Base-by-base conservation (phyloP, 106 monocot genomes). In the Phalaenopsis equestris region DNA sequence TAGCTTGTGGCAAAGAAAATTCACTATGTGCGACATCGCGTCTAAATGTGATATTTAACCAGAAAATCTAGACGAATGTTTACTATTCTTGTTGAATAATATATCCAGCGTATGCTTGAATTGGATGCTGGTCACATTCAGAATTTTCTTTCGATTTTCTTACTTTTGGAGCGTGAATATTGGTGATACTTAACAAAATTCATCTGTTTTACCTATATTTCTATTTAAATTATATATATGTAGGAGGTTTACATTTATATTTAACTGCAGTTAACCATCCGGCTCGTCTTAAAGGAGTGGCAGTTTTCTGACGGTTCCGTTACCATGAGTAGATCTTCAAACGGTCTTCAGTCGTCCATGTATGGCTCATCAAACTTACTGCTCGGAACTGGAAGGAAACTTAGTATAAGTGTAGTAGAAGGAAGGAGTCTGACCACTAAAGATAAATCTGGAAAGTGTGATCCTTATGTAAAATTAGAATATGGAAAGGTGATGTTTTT, bases 241-340 rank as follows among this genome's bases (percentile, higher is more conserved):
- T 57, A 57, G 6, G 67, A 24, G 30, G 67, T 38, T 70, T 70
- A 70, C 70, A 70, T 70, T 3, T 70, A 9, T 21, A 8, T 77
- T 48, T 77, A 14, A 10, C 8, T 64, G 8, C 91, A 96, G 96
- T 80, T 96, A 73, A 79, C 82, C 5, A 92, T 98, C 67, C 84
- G 77, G 48, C 88, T 98, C 75, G 84, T 84, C 52, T 74, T 93
- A 73, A 92, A 92, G 89, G 98, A 98, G 82, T 98, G 98, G 98
- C 98, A 94, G 81, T 94, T 85, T 89, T 92, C 94, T 67, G 98
- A 98, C 82, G 91, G 84, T 78, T 88, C 88, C 42, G 55, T 79
- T 65, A 87, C 85, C 80, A 67, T 82, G 74, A 79, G 41, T 65
- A 86, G 70, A 57, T 82, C 84, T 37, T 11, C 41, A 6, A 76